Percentiles rank a stretch among this genome's conserved stretches.
Evolutionary conservation across 2,329 filamentous ascomycete genomes (phyloP).

Genomic region (Sordariomycetes sp.): DNA sequence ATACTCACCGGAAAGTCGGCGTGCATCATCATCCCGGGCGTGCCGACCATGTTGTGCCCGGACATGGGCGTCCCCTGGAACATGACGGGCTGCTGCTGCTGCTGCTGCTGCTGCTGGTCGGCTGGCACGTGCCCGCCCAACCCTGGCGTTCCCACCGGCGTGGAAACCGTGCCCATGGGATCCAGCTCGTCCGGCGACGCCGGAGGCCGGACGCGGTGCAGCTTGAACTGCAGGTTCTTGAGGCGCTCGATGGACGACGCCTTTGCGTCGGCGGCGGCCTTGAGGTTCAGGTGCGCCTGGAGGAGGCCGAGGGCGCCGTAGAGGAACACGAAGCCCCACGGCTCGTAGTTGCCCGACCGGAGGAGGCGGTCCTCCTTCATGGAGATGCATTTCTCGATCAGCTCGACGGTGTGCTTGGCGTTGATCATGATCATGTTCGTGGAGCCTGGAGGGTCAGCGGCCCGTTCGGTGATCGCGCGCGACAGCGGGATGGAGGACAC

Average conservation of each 20-base stretch:
- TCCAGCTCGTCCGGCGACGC: constrained; percentile 16
- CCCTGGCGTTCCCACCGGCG: constrained; percentile 13
- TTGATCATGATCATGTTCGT: constrained; percentile 51
- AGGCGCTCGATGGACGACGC: constrained; percentile 45
- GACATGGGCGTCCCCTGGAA: constrained; percentile 26
- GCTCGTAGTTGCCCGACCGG: constrained; percentile 49
- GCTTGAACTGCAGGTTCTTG: constrained; percentile 42
- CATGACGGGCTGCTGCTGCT: constrained; percentile 20
- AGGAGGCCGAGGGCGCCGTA: constrained; percentile 45
- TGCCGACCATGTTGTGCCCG: constrained; percentile 13
- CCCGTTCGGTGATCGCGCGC: constrained; percentile 6
- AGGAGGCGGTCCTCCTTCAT: constrained; percentile 49
- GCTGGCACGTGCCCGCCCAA: constrained; percentile 14
- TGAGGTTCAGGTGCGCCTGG: constrained; percentile 44
- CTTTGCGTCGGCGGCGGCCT: constrained; percentile 42
- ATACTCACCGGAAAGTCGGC: constrained; percentile 1
- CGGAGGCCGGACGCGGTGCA: constrained; percentile 34
- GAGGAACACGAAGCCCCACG: constrained; percentile 52
- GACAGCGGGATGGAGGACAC: constrained; percentile 11
- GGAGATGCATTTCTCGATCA: constrained; percentile 46
- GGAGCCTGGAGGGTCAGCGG: constrained; percentile 20
- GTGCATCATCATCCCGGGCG: constrained; percentile 8
- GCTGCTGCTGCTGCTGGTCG: constrained; percentile 11
- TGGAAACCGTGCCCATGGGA: constrained; percentile 10
- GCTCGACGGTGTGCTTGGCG: constrained; percentile 42